These are phyloP conservation scores for Candida koratica DNA, from an alignment of 805 yeast species.

Conservation along the genomic window DNA sequence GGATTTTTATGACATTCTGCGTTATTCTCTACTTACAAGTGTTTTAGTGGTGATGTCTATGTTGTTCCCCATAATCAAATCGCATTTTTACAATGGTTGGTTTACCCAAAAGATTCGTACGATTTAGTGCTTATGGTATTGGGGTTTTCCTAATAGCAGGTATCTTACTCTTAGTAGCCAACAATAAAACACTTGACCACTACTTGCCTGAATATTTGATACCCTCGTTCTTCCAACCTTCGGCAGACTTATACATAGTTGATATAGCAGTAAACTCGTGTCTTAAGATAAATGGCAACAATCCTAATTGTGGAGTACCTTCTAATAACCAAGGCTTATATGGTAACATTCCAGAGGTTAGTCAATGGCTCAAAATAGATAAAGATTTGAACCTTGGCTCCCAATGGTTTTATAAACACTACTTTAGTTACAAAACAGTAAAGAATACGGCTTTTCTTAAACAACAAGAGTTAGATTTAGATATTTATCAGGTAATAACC, in stretches of 20 bases:
- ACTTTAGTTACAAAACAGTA: conserved; percentile 31
- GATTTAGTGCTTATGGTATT: conserved; percentile 24
- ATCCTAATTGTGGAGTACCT: conserved; percentile 27
- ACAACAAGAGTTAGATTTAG: conserved; percentile 9
- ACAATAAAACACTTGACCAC: conserved; percentile 31
- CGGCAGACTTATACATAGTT: conserved; percentile 33
- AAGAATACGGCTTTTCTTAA: conserved; percentile 18
- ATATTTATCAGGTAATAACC: conserved; percentile 31
- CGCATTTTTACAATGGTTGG: conserved; percentile 11
- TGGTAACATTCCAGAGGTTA: conserved; percentile 23
- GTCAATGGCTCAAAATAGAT: conserved; percentile 41
- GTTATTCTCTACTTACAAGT: too few relatives aligned
- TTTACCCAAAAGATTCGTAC: conserved; percentile 29
- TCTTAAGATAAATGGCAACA: conserved; percentile 19
- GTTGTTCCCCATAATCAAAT: not conserved
- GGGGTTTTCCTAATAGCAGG: conserved; percentile 18
- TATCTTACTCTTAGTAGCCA: conserved; percentile 33
- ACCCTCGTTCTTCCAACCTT: conserved; percentile 42
- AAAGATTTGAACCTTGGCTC: conserved; percentile 46
- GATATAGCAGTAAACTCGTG: conserved; percentile 41
- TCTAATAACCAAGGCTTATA: conserved; percentile 17
- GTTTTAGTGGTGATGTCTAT: too few relatives aligned
- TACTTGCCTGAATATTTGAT: conserved; percentile 25
- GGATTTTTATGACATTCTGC: too few relatives aligned
- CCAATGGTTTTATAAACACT: conserved; percentile 42